Evolutionary conservation across 257 asterid genomes (phyloP), one percentile per base, ranked within the genome.

Genomic region (Penstemon davidsonii): DNA sequence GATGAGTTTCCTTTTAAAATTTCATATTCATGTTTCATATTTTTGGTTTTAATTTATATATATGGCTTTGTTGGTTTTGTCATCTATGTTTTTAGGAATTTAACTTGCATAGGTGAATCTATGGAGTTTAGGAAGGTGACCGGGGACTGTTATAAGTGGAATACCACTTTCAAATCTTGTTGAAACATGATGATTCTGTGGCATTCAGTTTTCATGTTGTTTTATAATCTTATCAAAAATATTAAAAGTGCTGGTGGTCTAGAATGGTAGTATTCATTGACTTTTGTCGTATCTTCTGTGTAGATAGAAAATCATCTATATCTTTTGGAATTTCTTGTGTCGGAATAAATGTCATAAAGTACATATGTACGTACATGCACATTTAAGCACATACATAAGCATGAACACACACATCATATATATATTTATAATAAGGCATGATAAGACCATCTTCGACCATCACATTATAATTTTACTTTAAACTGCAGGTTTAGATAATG

Each of bases 271-370:
- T 73, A 19, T 36, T 58, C 13, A 19, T 37, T 52, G 57, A 56
- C n/a, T 60, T 64, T 15, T 58, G 63, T 50, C 8, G 8, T 57
- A 18, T 61, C 72, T 19, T 55, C 19, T 0, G 8, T 55, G 19
- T 56, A 69, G n/a, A 54, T 53, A 18, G 19, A 39, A 46, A 39
- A 25, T 46, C 40, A 18, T 55, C 40, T 36, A 40, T 59, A 42
- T 37, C 62, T 43, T 7, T 49, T 36, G 64, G 72, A 52, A 58
- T 44, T 53, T 70, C 38, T 49, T 8, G 18, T 37, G 58, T 39
- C 33, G 18, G 50, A 51, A 62, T 62, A 46, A 49, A 43, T 74
- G 50, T 33, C 40, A 47, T 47, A 41, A 10, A 25, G 33, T 25
- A 25, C 33, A 25, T 25, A 25, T 2, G 33, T 25, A 25, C 33